Percentiles rank a stretch among this genome's conserved stretches.
phyloP scores from a whole-genome alignment of 352 stramenopile species.

The Globisporangium okanoganense region DNA sequence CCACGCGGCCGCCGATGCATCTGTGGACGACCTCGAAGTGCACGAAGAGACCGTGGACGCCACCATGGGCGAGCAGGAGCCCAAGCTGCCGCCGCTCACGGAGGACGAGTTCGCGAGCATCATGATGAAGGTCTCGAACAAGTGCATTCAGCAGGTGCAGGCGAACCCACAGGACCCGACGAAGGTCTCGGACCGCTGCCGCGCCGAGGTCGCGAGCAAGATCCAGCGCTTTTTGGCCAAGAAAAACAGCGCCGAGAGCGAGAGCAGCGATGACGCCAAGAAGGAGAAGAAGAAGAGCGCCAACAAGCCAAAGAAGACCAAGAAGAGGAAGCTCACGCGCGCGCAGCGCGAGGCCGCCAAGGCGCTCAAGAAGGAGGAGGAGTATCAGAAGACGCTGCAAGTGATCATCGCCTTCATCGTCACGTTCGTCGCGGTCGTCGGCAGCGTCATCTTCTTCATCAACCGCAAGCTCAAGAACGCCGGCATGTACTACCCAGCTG shows the following conservation, averaged over 20 bases:
- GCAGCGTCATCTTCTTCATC: conserved; percentile 60
- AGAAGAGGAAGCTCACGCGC: conserved; percentile 65
- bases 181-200: conserved; percentile 67
- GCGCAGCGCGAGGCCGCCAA: conserved; percentile 45
- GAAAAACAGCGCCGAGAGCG: conserved; percentile 26
- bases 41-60: conserved; percentile 46
- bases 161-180: conserved; percentile 57
- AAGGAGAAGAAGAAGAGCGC: conserved; percentile 23
- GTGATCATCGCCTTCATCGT: conserved; percentile 64
- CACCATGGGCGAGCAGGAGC: conserved; percentile 19
- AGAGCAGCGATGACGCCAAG: conserved; percentile 22
- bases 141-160: conserved; percentile 70
- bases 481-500: conserved; percentile 69
- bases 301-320: conserved; percentile 40
- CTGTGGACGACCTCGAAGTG: conserved; percentile 17
- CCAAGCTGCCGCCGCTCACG: conserved; percentile 44
- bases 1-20: conserved; percentile 21
- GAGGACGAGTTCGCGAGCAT: conserved; percentile 61
- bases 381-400: conserved; percentile 65
- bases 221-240: conserved; percentile 64
- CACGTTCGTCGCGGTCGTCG: conserved; percentile 56
- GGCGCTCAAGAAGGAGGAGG: conserved; percentile 62
- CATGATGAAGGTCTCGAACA: conserved; percentile 68
- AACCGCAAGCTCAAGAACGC: conserved; percentile 83
- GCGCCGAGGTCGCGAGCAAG: conserved; percentile 42